Percentiles rank a stretch among this genome's conserved stretches.
phyloP scores from a whole-genome alignment of 345 rosid genomes.

The Eucalyptus pauciflora region DNA sequence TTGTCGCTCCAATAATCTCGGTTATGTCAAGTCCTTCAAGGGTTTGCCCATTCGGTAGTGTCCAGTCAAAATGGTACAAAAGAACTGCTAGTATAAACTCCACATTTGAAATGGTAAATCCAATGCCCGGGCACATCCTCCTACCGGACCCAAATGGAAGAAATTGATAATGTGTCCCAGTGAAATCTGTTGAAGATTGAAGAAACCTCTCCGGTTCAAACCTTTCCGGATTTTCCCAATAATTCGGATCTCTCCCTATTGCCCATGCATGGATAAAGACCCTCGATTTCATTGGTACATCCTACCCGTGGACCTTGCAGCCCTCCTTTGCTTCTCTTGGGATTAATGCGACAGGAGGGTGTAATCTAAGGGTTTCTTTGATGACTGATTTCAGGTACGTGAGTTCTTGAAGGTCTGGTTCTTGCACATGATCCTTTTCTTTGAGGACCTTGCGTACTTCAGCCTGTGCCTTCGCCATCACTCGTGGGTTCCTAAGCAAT shows the following conservation, averaged over 20 bases:
- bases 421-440: not conserved
- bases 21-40: not conserved
- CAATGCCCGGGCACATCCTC: not conserved
- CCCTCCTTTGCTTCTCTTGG: constrained; percentile 3
- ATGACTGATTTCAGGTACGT: constrained; percentile 2
- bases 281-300: not conserved
- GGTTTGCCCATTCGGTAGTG: not conserved
- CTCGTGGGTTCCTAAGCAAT: not conserved
- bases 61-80: not conserved
- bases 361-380: constrained; percentile 10
- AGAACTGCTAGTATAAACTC: not conserved
- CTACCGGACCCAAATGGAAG: constrained; percentile 6
- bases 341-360: constrained; percentile 4
- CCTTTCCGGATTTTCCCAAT: not conserved
- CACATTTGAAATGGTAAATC: not conserved
- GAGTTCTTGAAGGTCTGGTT: not conserved
- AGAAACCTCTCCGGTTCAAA: constrained; percentile 1
- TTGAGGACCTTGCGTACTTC: not conserved
- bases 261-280: not conserved
- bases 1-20: not conserved
- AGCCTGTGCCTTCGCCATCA: constrained; percentile 10
- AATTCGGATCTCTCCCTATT: not conserved
- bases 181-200: not conserved
- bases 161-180: not conserved
- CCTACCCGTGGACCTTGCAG: not conserved